phyloP scores from a whole-genome alignment of 768 basidiomycete genomes.

The Leccinellum rugosiceps region DNA sequence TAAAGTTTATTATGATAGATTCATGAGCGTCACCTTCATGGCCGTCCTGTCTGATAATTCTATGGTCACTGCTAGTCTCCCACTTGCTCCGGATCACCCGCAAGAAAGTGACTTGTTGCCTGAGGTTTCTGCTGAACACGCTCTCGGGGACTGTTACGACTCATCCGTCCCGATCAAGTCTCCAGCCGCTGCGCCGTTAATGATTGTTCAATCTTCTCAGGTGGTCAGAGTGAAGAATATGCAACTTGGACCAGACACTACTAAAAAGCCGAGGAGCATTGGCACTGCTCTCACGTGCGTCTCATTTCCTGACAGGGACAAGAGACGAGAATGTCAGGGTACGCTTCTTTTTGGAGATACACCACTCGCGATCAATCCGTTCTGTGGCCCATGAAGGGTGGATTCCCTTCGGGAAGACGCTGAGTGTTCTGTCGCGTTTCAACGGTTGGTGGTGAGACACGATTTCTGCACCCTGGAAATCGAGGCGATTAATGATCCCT shows the following conservation, averaged over 20 bases:
- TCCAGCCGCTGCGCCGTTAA: constrained; percentile 8
- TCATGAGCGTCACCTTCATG: constrained; percentile 47
- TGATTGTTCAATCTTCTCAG: constrained; percentile 39
- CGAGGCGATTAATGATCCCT: constrained; percentile 16
- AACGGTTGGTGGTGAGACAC: constrained; percentile 40
- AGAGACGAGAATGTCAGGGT: constrained; percentile 32
- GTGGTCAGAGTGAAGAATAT: constrained; percentile 36
- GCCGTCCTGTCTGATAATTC: constrained; percentile 43
- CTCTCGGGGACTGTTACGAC: constrained; percentile 41
- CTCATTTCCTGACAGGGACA: constrained; percentile 22
- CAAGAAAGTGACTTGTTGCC: constrained; percentile 35
- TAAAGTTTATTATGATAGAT: constrained; percentile 43
- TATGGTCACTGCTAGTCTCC: constrained; percentile 40
- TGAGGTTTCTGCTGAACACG: constrained; percentile 38
- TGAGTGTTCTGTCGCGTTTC: constrained; percentile 32
- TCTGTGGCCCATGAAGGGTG: constrained; percentile 30
- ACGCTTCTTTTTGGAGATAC: constrained; percentile 39
- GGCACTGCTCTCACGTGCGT: constrained; percentile 32
- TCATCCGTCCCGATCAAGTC: constrained; percentile 37
- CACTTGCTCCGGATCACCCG: constrained; percentile 39
- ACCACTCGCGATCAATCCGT: constrained; percentile 8
- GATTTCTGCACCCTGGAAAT: constrained; percentile 13
- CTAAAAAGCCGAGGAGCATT: constrained; percentile 42
- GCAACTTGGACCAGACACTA: constrained; percentile 34
- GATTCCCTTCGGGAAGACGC: constrained; percentile 35